These are phyloP conservation scores for Trypanosoma cruzi DNA, from an alignment of 208 protist species.

Conservation along the genomic window DNA sequence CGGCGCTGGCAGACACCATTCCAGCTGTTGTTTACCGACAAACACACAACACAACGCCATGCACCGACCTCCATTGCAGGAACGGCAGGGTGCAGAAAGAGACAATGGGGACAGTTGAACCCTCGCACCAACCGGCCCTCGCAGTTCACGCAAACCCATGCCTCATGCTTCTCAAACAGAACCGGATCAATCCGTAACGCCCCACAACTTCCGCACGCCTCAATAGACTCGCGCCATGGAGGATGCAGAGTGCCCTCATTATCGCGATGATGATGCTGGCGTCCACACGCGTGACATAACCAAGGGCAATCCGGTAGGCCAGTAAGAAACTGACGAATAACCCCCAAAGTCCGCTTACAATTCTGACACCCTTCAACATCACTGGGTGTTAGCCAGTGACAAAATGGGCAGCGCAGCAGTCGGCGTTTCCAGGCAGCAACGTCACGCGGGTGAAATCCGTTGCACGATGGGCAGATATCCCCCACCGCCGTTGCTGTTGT, in stretches of 20 bases:
- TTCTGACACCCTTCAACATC: slow-evolving; percentile 10
- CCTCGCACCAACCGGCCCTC: slow-evolving; percentile 10
- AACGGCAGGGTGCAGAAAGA: slow-evolving; percentile 41
- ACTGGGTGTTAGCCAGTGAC: slow-evolving; percentile 7
- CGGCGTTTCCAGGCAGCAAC: slow-evolving; percentile 31
- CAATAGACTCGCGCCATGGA: slow-evolving; percentile 22
- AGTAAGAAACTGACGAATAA: slow-evolving; percentile 22
- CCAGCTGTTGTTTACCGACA: slow-evolving; percentile 42
- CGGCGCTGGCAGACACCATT: slow-evolving; percentile 26
- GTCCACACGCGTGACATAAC: slow-evolving; percentile 25
- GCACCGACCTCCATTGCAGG: slow-evolving; percentile 30
- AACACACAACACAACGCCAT: slow-evolving; percentile 56
- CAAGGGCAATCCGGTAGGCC: slow-evolving; percentile 42
- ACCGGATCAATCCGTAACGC: slow-evolving; percentile 32
- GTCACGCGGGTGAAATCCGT: slow-evolving; percentile 43
- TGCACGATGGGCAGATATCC: slow-evolving; percentile 19
- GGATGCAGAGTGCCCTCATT: slow-evolving; percentile 38
- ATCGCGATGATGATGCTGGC: slow-evolving; percentile 41
- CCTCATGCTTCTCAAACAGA: slow-evolving; percentile 36
- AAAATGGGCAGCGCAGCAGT: slow-evolving; percentile 26
- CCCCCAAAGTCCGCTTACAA: slow-evolving; percentile 4
- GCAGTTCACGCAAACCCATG: slow-evolving; percentile 24
- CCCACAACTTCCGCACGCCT: slow-evolving; percentile 39
- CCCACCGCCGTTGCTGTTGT: slow-evolving; percentile 1
- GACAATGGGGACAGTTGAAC: slow-evolving; percentile 43